Base-by-base conservation (phyloP, 805 yeast species). In the Saccharomycopsis oosterbeekiorum region DNA sequence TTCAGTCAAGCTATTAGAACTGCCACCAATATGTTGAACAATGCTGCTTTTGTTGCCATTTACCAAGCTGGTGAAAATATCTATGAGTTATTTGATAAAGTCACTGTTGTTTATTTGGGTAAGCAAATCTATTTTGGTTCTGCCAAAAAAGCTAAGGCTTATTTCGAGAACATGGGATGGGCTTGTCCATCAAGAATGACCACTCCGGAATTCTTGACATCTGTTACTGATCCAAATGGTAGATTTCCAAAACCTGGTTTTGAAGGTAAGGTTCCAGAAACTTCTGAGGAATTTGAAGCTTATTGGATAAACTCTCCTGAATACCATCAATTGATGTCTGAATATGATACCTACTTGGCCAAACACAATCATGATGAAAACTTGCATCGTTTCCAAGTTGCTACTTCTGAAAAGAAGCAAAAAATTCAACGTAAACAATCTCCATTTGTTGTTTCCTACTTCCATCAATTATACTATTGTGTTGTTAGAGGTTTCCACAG, bases 41-140 rank as follows among this genome's bases (percentile, higher is more conserved):
- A 80, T 11, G 77, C 86, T n/a, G 83, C 86, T 14, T 71, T 84
- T 64, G 84, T 84, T 60, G 84, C 88, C 41, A 82, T 84, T 65
- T 85, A 85, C 68, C 89, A 84, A 70, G 86, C 88, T 54, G 82
- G 86, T 63, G 85, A 84, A 71, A 82, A 79, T 63, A 83, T 84
- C 55, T 85, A 83, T 69, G 76, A 80, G 47, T 73, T 80, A 65
- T 84, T 84, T 67, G 88, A 84, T 71, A 78, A 81, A 64, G 83
- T 83, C n/a, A 75, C 82, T 11, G 80, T 84, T 14, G 69, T 84
- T 39, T 84, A 85, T 69, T 76, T 75, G 61, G 89, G 89, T 65
- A 55, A 78, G 67, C 88, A 84, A 69, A 78, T 84, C 56, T 85
- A 71, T 67, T 84, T 78, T 66, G 89, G 89, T 58, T 80, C 80